A percentile compares a stretch with the other conserved stretches of the same genome.
Evolutionary conservation across 257 asterid species (phyloP).

Genomic region (Mitragyna speciosa): DNA sequence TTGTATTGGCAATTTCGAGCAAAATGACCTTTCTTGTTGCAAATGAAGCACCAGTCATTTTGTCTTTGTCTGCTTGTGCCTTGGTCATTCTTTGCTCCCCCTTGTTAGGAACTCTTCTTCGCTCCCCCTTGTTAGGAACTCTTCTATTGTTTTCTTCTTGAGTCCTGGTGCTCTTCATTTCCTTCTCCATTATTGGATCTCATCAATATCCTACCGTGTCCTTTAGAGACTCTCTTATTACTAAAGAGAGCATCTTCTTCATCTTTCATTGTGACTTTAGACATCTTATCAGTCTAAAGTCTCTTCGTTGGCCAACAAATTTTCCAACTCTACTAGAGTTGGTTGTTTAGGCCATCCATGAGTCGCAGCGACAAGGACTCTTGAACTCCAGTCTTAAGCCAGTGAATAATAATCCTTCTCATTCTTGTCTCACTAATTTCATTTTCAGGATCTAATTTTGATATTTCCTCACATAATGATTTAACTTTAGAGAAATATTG

Average conservation of each 20-base stretch:
- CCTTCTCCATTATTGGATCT: background rate
- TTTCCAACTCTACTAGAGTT: background rate
- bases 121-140: background rate
- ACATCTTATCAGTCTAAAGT: background rate
- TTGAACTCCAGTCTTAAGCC: conserved; percentile 1
- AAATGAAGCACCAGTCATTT: background rate
- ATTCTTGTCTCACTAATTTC: conserved; percentile 9
- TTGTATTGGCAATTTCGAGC: background rate
- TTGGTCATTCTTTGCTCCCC: background rate
- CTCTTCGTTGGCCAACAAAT: background rate
- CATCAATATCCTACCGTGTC: too few relatives aligned
- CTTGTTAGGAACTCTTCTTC: background rate
- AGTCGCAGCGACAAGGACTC: background rate
- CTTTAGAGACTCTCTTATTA: background rate
- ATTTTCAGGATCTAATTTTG: conserved; percentile 15
- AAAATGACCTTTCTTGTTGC: background rate
- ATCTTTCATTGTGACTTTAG: background rate
- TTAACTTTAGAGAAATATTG: conserved; percentile 22
- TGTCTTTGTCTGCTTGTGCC: too few relatives aligned
- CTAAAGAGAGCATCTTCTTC: too few relatives aligned
- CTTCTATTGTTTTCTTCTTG: background rate
- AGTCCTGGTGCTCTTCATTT: background rate
- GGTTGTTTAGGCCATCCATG: conserved; percentile 6
- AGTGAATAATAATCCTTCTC: conserved; percentile 17
- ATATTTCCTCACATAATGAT: conserved; percentile 5